These are phyloP conservation scores for Penicillium hesseltinei DNA, from an alignment of 2,329 filamentous ascomycete species.

Conservation along the genomic window DNA sequence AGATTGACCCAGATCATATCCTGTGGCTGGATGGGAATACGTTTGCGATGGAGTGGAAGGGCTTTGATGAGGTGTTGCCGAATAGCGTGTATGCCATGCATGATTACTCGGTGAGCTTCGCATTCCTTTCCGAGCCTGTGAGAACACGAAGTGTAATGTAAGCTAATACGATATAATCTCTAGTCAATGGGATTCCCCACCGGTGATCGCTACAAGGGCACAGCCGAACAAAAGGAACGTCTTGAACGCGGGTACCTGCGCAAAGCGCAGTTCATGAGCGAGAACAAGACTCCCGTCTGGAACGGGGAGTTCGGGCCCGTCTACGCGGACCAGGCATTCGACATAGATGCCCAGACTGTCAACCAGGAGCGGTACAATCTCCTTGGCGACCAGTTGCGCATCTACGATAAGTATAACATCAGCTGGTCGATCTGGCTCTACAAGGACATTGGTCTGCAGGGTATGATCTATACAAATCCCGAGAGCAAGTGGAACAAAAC, in stretches of 20 bases:
- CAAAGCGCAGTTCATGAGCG: conserved; percentile 50
- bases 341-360: conserved; percentile 37
- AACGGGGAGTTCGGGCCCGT: conserved; percentile 55
- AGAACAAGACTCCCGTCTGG: conserved; percentile 48
- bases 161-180: background rate
- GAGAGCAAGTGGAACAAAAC: conserved; percentile 52
- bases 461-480: conserved; percentile 53
- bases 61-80: conserved; percentile 44
- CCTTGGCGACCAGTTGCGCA: conserved; percentile 49
- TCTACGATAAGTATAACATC: conserved; percentile 54
- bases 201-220: conserved; percentile 43
- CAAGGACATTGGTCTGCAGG: conserved; percentile 58
- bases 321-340: conserved; percentile 32
- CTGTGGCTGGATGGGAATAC: conserved; percentile 49
- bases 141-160: background rate
- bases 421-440: conserved; percentile 62
- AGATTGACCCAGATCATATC: conserved; percentile 49
- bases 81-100: conserved; percentile 49
- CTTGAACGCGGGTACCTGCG: conserved; percentile 46
- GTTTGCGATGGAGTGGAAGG: conserved; percentile 47
- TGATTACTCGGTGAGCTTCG: conserved; percentile 38
- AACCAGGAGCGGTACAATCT: conserved; percentile 49
- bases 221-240: conserved; percentile 40
- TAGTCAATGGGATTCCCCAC: conserved; percentile 45
- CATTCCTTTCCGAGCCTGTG: background rate